phyloP scores from a whole-genome alignment of 2,329 filamentous ascomycete species.

The Thelonectria blattea region DNA sequence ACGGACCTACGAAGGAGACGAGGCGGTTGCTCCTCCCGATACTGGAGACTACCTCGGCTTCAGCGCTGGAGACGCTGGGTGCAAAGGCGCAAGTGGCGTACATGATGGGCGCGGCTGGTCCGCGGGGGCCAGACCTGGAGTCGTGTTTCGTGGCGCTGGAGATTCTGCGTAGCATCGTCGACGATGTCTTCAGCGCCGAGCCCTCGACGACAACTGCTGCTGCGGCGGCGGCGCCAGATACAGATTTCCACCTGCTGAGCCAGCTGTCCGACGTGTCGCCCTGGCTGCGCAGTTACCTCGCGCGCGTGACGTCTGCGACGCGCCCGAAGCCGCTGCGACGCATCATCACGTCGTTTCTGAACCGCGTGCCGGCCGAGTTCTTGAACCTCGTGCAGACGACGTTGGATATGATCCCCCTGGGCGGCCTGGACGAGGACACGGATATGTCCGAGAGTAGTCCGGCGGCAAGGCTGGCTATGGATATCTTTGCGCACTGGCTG shows the following conservation, averaged over 20 bases:
- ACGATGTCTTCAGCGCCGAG: conserved; percentile 9
- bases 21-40: conserved; percentile 26
- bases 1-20: conserved; percentile 14
- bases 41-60: conserved; percentile 12
- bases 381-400: conserved; percentile 44
- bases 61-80: conserved; percentile 15
- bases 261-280: conserved; percentile 24
- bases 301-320: conserved; percentile 34
- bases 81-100: conserved; percentile 11
- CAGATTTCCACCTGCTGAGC: not conserved
- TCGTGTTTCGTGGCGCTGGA: conserved; percentile 22
- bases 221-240: not conserved
- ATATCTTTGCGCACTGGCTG: conserved; percentile 49
- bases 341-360: conserved; percentile 49
- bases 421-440: not conserved
- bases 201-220: not conserved
- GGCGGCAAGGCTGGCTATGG: conserved; percentile 39
- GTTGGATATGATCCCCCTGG: conserved; percentile 29
- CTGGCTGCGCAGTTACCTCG: conserved; percentile 28
- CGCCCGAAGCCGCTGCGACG: conserved; percentile 43
- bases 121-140: conserved; percentile 2
- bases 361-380: conserved; percentile 44
- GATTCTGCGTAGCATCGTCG: conserved; percentile 19
- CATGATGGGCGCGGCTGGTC: not conserved
- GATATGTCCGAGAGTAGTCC: not conserved